Evolutionary conservation across 352 stramenopile genomes (phyloP).

Genomic region (Phytophthora tubulina): DNA sequence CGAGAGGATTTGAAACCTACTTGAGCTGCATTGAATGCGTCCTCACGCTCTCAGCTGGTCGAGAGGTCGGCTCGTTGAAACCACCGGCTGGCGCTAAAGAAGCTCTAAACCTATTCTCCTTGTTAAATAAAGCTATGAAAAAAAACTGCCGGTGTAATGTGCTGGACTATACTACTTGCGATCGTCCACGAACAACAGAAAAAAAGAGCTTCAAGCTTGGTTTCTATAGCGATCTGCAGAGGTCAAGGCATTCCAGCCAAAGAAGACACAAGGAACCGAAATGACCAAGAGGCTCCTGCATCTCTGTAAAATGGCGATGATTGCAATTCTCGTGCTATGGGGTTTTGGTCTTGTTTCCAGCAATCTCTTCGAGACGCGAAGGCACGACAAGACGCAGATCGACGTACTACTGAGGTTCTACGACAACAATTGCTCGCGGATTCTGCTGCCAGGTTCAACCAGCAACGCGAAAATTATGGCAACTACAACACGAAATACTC

Average conservation of each 20-base stretch:
- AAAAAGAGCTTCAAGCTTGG: too few species aligned
- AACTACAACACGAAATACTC: conserved; percentile 11
- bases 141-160: too few species aligned
- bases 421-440: conserved; percentile 18
- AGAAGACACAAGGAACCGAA: background rate
- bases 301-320: conserved; percentile 12
- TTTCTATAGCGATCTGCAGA: too few species aligned
- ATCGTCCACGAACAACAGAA: too few species aligned
- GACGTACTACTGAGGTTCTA: conserved; percentile 20
- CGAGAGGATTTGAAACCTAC: too few species aligned
- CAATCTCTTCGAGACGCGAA: conserved; percentile 24
- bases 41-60: too few species aligned
- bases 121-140: too few species aligned
- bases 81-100: too few species aligned
- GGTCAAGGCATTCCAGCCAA: background rate
- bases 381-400: conserved; percentile 19
- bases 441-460: conserved; percentile 20
- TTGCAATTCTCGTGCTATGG: conserved; percentile 17
- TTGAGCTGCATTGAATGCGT: too few species aligned
- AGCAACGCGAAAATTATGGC: conserved; percentile 31
- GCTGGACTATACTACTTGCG: too few species aligned
- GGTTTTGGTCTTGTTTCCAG: conserved; percentile 17
- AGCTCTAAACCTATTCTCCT: too few species aligned
- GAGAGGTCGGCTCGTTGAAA: too few species aligned
- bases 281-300: conserved; percentile 19